These are phyloP conservation scores for Vararia minispora DNA, from an alignment of 768 basidiomycete species.

Conservation along the genomic window DNA sequence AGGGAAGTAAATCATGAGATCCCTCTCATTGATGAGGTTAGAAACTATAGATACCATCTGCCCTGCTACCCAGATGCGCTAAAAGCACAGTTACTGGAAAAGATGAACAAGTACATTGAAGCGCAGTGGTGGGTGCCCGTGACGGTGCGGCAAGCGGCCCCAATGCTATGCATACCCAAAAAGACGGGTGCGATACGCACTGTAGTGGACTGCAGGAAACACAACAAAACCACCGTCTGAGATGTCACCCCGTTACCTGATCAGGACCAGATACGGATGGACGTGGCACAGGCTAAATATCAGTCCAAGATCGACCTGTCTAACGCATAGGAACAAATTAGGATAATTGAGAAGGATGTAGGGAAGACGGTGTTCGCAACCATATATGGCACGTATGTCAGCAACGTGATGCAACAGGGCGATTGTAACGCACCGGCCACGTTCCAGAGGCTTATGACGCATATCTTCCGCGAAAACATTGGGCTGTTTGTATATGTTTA, in stretches of 20 bases:
- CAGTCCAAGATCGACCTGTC: constrained; percentile 20
- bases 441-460: constrained; percentile 31
- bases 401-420: constrained; percentile 31
- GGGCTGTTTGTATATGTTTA: constrained; percentile 30
- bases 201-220: constrained; percentile 18
- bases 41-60: constrained; percentile 24
- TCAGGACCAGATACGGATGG: constrained; percentile 17
- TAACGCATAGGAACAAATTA: constrained; percentile 24
- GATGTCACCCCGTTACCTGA: constrained; percentile 19
- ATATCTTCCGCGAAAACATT: constrained; percentile 28
- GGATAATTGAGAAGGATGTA: constrained; percentile 17
- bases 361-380: constrained; percentile 21
- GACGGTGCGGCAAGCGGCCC: constrained; percentile 15
- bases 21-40: constrained; percentile 21
- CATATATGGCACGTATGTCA: constrained; percentile 24
- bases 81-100: constrained; percentile 17
- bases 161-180: constrained; percentile 21
- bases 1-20: constrained; percentile 27
- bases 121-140: constrained; percentile 24
- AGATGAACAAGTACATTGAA: constrained; percentile 20
- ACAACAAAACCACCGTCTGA: constrained; percentile 23
- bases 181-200: constrained; percentile 18
- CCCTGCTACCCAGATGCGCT: constrained; percentile 26
- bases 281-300: constrained; percentile 13
- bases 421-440: constrained; percentile 36